Evolutionary conservation across 2,329 filamentous ascomycete genomes (phyloP).

Genomic region (Ascosphaera aggregata): DNA sequence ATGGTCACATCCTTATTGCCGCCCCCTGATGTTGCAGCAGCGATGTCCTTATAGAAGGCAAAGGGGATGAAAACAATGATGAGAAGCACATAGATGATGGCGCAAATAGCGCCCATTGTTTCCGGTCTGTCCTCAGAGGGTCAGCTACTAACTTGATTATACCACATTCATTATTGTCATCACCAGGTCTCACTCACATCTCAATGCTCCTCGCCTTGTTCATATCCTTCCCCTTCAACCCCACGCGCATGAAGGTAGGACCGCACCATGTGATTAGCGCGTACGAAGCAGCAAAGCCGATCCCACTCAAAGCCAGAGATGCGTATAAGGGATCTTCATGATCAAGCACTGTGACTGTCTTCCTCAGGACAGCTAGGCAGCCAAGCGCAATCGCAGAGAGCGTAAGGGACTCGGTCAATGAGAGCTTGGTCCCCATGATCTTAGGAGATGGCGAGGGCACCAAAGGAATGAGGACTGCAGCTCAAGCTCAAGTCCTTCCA

Average conservation of each 20-base stretch:
- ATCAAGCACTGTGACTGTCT: constrained; percentile 61
- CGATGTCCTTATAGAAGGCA: constrained; percentile 95
- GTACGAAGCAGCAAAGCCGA: constrained; percentile 64
- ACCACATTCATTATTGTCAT: constrained; percentile 1
- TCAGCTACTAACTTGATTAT: constrained; percentile 1
- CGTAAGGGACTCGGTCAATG: neutral
- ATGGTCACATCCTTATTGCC: constrained; percentile 75
- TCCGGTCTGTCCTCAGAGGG: constrained; percentile 51
- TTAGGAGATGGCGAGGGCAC: neutral
- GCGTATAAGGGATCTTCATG: constrained; percentile 78
- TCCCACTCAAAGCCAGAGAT: constrained; percentile 61
- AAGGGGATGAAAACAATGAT: constrained; percentile 90
- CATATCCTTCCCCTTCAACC: constrained; percentile 75
- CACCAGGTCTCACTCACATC: constrained; percentile 30
- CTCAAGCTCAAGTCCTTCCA: too few relatives aligned
- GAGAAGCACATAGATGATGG: constrained; percentile 71
- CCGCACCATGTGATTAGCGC: constrained; percentile 86
- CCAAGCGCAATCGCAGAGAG: constrained; percentile 41
- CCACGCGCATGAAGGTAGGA: constrained; percentile 65
- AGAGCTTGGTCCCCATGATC: constrained; percentile 1
- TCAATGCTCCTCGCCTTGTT: constrained; percentile 52
- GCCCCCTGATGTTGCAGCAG: constrained; percentile 78
- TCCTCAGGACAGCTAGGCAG: constrained; percentile 47
- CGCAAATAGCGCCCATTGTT: constrained; percentile 86
- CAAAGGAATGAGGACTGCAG: too few relatives aligned